Evolutionary conservation across 192 early-diverging fungal genomes (phyloP).

Genomic region (Backusella mclennaniae): DNA sequence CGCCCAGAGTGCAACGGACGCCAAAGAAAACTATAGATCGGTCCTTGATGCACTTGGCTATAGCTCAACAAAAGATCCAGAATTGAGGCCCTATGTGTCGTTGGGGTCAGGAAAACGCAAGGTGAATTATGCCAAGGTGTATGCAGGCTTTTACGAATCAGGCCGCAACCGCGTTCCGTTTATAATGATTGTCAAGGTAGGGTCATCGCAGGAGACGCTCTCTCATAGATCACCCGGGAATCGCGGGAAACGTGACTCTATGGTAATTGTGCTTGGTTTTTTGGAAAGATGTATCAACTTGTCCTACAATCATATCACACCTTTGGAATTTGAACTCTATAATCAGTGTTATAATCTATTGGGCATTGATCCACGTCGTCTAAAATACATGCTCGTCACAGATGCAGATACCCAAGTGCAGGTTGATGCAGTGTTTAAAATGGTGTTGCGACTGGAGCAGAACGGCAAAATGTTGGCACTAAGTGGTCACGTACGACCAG

Average conservation of each 20-base stretch:
- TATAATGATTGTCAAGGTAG: slow-evolving; percentile 63
- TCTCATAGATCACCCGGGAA: slow-evolving; percentile 51
- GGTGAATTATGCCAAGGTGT: slow-evolving; percentile 70
- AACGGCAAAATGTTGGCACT: slow-evolving; percentile 58
- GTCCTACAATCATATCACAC: slow-evolving; percentile 59
- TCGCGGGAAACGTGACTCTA: slow-evolving; percentile 88
- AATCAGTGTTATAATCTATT: slow-evolving; percentile 62
- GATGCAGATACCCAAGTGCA: slow-evolving; percentile 69
- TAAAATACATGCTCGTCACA: slow-evolving; percentile 64
- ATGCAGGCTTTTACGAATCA: slow-evolving; percentile 60
- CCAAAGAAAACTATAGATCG: slow-evolving; percentile 56
- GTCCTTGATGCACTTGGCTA: slow-evolving; percentile 68
- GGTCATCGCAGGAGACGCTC: slow-evolving; percentile 42
- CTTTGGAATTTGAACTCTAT: slow-evolving; percentile 69
- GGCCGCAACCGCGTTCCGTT: slow-evolving; percentile 57
- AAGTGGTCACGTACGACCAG: slow-evolving; percentile 66
- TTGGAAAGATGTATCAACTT: slow-evolving; percentile 66
- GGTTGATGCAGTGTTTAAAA: slow-evolving; percentile 44
- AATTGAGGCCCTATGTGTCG: slow-evolving; percentile 50
- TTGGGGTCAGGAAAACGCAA: slow-evolving; percentile 46
- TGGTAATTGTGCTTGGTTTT: slow-evolving; percentile 83
- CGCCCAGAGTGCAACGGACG: slow-evolving; percentile 55
- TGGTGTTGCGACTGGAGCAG: slow-evolving; percentile 55
- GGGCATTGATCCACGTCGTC: slow-evolving; percentile 59
- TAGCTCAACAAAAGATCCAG: slow-evolving; percentile 51